Evolutionary conservation across 1,284 basidiomycete species (phyloP).

Genomic region (Boletellus sp.): DNA sequence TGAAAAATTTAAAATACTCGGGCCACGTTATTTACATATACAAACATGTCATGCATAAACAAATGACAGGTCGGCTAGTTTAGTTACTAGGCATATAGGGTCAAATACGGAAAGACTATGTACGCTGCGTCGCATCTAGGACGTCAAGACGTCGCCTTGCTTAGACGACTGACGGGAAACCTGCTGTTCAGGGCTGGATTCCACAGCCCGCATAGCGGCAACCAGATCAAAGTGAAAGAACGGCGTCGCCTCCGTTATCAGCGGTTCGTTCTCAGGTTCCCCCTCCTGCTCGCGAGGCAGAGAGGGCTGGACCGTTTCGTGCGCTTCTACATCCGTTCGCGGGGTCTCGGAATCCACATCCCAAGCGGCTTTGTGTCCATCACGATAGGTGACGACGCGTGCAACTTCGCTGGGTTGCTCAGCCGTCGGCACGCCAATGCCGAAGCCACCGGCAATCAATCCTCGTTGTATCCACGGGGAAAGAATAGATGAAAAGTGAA

Average conservation of each 20-base stretch:
- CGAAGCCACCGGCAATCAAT: slow-evolving; percentile 85
- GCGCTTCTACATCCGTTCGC: slow-evolving; percentile 37
- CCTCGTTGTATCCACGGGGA: slow-evolving; percentile 94
- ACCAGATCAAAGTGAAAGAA: slow-evolving; percentile 86
- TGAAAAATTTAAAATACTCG: slow-evolving; percentile 10
- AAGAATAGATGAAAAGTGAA: slow-evolving; percentile 86
- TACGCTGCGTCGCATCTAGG: slow-evolving; percentile 1
- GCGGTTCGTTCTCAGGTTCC: slow-evolving; percentile 32
- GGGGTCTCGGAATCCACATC: slow-evolving; percentile 7
- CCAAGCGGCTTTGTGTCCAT: slow-evolving; percentile 34
- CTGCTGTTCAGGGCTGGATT: slow-evolving; percentile 29
- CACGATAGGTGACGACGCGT: slow-evolving; percentile 63
- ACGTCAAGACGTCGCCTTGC: slow-evolving; percentile 1
- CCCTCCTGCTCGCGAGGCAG: slow-evolving; percentile 2
- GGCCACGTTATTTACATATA: neutral
- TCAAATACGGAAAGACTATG: too few relatives aligned
- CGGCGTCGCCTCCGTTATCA: slow-evolving; percentile 62
- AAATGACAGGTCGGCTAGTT: too few relatives aligned
- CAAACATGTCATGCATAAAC: neutral
- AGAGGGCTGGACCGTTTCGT: slow-evolving; percentile 25
- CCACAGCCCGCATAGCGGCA: slow-evolving; percentile 71
- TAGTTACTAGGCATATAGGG: too few relatives aligned
- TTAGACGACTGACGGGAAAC: slow-evolving; percentile 12
- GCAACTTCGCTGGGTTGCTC: slow-evolving; percentile 62
- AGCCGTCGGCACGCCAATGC: slow-evolving; percentile 50